Conservation (phyloP, 2,329 filamentous ascomycete species). For the Ramularia endophylla region DNA sequence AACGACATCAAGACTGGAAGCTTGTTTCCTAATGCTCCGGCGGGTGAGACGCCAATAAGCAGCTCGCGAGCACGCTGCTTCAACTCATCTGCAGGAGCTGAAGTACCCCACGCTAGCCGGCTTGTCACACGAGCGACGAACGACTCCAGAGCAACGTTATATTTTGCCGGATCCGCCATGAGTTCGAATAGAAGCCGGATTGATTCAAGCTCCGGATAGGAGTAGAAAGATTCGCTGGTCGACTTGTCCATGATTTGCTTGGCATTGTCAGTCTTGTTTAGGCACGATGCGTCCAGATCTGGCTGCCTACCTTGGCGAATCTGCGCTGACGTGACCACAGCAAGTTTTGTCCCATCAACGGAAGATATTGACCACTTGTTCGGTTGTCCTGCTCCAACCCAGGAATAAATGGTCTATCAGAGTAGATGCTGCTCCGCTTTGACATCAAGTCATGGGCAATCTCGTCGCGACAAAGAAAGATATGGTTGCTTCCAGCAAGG, state of each 20-base stretch:
- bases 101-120: slow-evolving; percentile 42
- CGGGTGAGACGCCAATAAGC: slow-evolving; percentile 41
- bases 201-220: slow-evolving; percentile 41
- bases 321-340: slow-evolving; percentile 8
- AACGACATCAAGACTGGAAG: slow-evolving; percentile 41
- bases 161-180: slow-evolving; percentile 37
- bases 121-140: slow-evolving; percentile 44
- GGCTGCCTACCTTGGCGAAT: neutral
- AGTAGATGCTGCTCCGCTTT: slow-evolving; percentile 43
- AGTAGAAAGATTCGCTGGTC: slow-evolving; percentile 36
- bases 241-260: slow-evolving; percentile 42
- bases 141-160: slow-evolving; percentile 41
- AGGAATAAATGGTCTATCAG: slow-evolving; percentile 42
- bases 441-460: slow-evolving; percentile 39
- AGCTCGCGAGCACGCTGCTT: slow-evolving; percentile 44
- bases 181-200: slow-evolving; percentile 42
- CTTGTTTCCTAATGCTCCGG: slow-evolving; percentile 41
- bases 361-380: slow-evolving; percentile 41
- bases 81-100: slow-evolving; percentile 40
- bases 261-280: slow-evolving; percentile 37
- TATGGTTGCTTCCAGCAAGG: slow-evolving; percentile 40
- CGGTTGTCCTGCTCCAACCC: slow-evolving; percentile 40
- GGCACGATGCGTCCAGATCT: too few species aligned
- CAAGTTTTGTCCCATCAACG: slow-evolving; percentile 40
- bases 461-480: slow-evolving; percentile 41